Percentiles rank a stretch among this genome's conserved stretches.
Conservation (phyloP, 148 eudicot species). For the Chenopodium formosanum region DNA sequence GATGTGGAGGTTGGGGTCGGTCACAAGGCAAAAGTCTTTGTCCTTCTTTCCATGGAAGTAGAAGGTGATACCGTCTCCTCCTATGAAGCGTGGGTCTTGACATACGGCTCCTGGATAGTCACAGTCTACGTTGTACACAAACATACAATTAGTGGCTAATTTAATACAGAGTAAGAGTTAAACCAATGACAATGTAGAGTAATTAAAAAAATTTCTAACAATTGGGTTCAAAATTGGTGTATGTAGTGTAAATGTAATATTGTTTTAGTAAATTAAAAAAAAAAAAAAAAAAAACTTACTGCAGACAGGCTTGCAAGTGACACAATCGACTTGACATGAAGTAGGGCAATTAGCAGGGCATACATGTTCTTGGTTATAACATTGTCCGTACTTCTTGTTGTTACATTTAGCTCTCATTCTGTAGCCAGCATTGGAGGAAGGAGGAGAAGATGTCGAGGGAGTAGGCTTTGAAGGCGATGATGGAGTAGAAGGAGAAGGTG, state of each 20-base stretch:
- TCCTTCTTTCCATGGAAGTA: constrained; percentile 56
- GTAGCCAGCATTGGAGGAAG: constrained; percentile 22
- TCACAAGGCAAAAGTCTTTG: constrained; percentile 41
- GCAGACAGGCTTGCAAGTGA: constrained; percentile 41
- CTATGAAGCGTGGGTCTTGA: constrained; percentile 53
- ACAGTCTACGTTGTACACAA: constrained; percentile 28
- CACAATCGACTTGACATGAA: constrained; percentile 39
- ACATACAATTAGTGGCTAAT: neutral
- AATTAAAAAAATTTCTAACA: no score
- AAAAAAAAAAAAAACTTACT: constrained; percentile 22
- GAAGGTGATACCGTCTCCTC: constrained; percentile 50
- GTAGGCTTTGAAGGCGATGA: constrained; percentile 9
- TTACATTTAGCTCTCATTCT: constrained; percentile 37
- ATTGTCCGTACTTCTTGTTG: constrained; percentile 26
- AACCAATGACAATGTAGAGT: neutral
- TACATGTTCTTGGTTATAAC: constrained; percentile 32
- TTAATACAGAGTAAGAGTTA: neutral
- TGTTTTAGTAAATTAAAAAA: no score
- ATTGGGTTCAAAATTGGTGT: no score
- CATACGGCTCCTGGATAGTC: constrained; percentile 52
- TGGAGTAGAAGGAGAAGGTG: constrained; percentile 12
- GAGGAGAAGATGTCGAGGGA: constrained; percentile 16
- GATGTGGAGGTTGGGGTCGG: constrained; percentile 52
- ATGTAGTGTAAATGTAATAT: no score
- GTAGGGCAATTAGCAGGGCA: constrained; percentile 39